Percentiles rank a stretch among this genome's conserved stretches.
Evolutionary conservation across 805 yeast species (phyloP).

Genomic region (Maudiozyma barnettii): DNA sequence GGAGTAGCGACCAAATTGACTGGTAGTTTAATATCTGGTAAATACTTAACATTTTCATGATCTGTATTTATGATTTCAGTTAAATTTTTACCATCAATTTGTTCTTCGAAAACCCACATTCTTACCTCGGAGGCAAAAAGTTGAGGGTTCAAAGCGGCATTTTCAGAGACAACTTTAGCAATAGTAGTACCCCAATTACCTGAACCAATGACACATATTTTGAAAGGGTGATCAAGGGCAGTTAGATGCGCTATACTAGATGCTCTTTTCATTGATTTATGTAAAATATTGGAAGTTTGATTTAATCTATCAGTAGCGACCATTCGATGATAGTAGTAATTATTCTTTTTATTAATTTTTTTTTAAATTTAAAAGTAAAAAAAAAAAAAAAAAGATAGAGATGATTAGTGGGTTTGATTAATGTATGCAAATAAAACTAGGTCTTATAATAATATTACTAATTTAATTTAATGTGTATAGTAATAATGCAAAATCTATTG

Average conservation of each 20-base stretch:
- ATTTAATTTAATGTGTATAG: too few species aligned
- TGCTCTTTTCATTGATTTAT: conserved; percentile 16
- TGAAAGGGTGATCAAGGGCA: conserved; percentile 34
- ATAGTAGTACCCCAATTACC: conserved; percentile 99
- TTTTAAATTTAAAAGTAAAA: background rate
- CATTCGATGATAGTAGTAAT: conserved; percentile 7
- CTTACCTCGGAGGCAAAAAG: conserved; percentile 66
- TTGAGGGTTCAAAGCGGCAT: conserved; percentile 59
- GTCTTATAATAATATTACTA: too few species aligned
- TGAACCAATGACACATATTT: conserved; percentile 77
- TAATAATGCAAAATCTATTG: background rate
- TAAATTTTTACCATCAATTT: conserved; percentile 63
- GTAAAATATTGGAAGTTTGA: conserved; percentile 23
- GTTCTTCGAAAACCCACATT: conserved; percentile 97
- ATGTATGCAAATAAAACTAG: too few species aligned
- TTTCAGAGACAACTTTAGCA: conserved; percentile 91
- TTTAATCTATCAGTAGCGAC: conserved; percentile 27
- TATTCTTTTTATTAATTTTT: background rate
- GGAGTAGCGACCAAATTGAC: conserved; percentile 84
- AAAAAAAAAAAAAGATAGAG: background rate
- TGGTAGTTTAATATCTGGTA: conserved; percentile 84
- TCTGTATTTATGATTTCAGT: conserved; percentile 83
- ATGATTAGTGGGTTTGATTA: background rate
- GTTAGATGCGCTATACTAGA: conserved; percentile 6
- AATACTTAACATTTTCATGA: conserved; percentile 91